A percentile compares a stretch with the other conserved stretches of the same genome.
These are phyloP conservation scores for Coniella lustricola DNA, from an alignment of 2,329 filamentous ascomycete genomes.

Conservation along the genomic window DNA sequence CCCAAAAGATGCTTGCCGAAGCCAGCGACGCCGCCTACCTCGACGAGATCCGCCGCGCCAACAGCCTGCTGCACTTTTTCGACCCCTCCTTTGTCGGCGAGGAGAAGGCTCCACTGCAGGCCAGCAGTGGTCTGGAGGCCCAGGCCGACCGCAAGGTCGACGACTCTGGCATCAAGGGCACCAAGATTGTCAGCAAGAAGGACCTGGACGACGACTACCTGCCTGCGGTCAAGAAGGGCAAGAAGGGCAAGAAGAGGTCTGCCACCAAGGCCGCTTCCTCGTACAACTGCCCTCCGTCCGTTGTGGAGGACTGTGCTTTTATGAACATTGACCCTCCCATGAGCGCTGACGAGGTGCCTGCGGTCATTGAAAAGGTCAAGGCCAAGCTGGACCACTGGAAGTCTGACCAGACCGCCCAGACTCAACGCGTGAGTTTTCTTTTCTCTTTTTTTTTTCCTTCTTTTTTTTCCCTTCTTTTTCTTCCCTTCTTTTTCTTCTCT, in stretches of 20 bases:
- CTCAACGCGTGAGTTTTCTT: conserved; percentile 65
- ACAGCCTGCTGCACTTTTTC: conserved; percentile 84
- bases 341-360: conserved; percentile 73
- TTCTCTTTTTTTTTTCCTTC: too few species aligned
- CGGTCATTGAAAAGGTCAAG: conserved; percentile 79
- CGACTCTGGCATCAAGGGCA: conserved; percentile 76
- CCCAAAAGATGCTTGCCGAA: conserved; percentile 69
- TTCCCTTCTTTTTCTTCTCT: too few species aligned
- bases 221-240: conserved; percentile 73
- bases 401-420: conserved; percentile 80
- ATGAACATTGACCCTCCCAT: conserved; percentile 84
- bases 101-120: conserved; percentile 60
- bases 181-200: conserved; percentile 76
- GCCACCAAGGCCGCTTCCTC: conserved; percentile 31
- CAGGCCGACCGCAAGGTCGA: conserved; percentile 78
- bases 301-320: conserved; percentile 83
- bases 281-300: conserved; percentile 82
- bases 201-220: conserved; percentile 84
- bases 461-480: too few species aligned
- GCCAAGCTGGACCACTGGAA: conserved; percentile 91
- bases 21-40: conserved; percentile 82
- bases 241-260: conserved; percentile 74
- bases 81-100: conserved; percentile 62
- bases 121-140: conserved; percentile 68
- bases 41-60: conserved; percentile 84